These are phyloP conservation scores for Prosopis cineraria DNA, from an alignment of 306 rosid genomes.

Conservation along the genomic window DNA sequence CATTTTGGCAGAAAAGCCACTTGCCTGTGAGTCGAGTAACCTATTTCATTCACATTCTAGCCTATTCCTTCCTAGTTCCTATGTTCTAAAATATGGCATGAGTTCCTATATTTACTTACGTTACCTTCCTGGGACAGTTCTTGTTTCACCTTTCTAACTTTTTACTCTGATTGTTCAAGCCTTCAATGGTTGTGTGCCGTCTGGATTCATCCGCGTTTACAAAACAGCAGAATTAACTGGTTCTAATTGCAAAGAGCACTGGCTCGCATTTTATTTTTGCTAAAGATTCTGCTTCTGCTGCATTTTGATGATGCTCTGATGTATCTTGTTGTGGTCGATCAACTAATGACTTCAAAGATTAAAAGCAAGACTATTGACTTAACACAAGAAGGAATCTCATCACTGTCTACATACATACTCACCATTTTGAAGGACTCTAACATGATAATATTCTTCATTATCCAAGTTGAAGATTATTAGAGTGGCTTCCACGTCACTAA, in stretches of 20 bases:
- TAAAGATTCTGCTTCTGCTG: no score
- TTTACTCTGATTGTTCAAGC: conserved; percentile 25
- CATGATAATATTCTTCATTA: background rate
- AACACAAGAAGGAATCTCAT: background rate
- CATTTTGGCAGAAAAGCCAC: no score
- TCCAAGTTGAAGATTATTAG: background rate
- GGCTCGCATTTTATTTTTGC: no score
- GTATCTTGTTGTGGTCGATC: background rate
- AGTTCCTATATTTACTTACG: background rate
- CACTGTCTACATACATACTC: background rate
- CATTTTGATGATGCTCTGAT: background rate
- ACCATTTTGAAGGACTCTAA: background rate
- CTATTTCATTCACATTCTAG: background rate
- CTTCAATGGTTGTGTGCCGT: conserved; percentile 18
- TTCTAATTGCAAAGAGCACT: no score
- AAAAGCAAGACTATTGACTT: no score
- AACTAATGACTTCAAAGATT: no score
- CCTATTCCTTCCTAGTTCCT: no score
- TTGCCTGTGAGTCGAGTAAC: background rate
- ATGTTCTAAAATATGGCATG: background rate
- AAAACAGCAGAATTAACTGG: conserved; percentile 60
- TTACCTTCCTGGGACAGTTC: background rate
- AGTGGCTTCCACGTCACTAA: background rate
- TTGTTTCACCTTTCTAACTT: no score
- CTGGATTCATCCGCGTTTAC: conserved; percentile 7